These are phyloP conservation scores for Candida vaughaniae DNA, from an alignment of 805 yeast genomes.

Conservation along the genomic window DNA sequence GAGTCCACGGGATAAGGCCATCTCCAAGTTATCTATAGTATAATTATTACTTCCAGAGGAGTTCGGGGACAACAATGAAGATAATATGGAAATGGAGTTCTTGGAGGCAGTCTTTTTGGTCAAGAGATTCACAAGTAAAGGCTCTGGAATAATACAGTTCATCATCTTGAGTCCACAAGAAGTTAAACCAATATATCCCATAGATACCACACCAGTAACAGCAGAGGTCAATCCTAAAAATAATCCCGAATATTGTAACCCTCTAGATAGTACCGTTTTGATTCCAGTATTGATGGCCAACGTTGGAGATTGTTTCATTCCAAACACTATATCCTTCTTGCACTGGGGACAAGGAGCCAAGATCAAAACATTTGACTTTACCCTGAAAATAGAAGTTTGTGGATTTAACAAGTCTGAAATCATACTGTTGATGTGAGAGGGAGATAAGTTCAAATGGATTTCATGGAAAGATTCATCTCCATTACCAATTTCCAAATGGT, in stretches of 20 bases:
- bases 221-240: slow-evolving; percentile 40
- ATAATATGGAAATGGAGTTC: slow-evolving; percentile 4
- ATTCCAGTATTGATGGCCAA: slow-evolving; percentile 20
- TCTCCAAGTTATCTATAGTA: slow-evolving; percentile 27
- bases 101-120: slow-evolving; percentile 1
- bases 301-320: slow-evolving; percentile 27
- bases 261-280: slow-evolving; percentile 17
- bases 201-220: slow-evolving; percentile 36
- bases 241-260: slow-evolving; percentile 30
- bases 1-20: slow-evolving; percentile 28
- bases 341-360: slow-evolving; percentile 43
- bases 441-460: not conserved
- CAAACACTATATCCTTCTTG: slow-evolving; percentile 32
- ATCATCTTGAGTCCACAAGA: slow-evolving; percentile 37
- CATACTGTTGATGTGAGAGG: not conserved
- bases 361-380: slow-evolving; percentile 6
- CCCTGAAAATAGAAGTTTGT: not conserved
- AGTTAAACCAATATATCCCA: slow-evolving; percentile 40
- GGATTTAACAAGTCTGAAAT: not conserved
- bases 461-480: not conserved
- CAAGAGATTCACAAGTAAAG: slow-evolving; percentile 25
- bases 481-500: not conserved
- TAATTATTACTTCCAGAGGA: slow-evolving; percentile 11
- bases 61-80: slow-evolving; percentile 10
- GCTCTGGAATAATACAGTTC: slow-evolving; percentile 36